Evolutionary conservation across 345 rosid species (phyloP).

Genomic region (Bruguiera parviflora): DNA sequence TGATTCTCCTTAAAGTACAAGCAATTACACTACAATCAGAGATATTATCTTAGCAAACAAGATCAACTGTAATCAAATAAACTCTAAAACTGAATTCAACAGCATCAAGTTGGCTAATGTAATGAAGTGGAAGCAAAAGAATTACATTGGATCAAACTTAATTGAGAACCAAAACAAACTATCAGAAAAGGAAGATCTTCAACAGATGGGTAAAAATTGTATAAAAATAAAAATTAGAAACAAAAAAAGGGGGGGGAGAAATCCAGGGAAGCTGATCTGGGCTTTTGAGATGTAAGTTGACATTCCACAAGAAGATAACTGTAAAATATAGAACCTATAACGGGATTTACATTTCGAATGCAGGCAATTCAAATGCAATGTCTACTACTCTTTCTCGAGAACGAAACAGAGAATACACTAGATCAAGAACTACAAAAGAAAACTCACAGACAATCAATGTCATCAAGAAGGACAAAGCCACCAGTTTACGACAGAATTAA

Average conservation of each 20-base stretch:
- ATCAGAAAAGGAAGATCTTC: background rate
- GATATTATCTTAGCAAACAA: background rate
- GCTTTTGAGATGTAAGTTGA: background rate
- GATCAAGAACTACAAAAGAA: conserved; percentile 5
- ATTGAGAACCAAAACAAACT: conserved; percentile 1
- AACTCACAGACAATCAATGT: background rate
- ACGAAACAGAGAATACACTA: conserved; percentile 2
- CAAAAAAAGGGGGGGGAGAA: background rate
- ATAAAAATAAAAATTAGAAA: background rate
- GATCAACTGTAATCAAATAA: background rate
- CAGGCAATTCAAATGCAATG: background rate
- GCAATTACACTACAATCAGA: too few relatives aligned
- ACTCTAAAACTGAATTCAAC: background rate
- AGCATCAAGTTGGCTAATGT: background rate
- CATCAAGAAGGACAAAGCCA: background rate
- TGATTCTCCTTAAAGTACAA: too few relatives aligned
- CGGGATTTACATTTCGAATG: too few relatives aligned
- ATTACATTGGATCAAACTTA: background rate
- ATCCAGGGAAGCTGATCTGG: background rate
- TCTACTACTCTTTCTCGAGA: background rate
- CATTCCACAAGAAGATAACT: background rate
- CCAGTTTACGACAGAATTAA: background rate
- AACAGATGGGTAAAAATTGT: background rate
- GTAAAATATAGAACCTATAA: background rate
- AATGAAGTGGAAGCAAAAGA: too few relatives aligned